phyloP scores from a whole-genome alignment of 148 eudicot genomes.

The Selenicereus undatus region DNA sequence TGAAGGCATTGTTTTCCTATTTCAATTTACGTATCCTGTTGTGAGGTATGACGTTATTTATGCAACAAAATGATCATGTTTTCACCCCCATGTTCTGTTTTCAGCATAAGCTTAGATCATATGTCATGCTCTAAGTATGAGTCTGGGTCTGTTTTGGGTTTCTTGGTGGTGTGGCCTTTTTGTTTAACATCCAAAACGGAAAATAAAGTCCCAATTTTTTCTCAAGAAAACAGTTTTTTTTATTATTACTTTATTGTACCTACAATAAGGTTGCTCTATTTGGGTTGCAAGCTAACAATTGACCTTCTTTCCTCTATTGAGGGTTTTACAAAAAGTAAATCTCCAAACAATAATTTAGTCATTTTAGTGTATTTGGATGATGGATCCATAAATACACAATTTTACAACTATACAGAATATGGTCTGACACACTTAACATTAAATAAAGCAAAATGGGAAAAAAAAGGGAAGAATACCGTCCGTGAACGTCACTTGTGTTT shows the following conservation, averaged over 20 bases:
- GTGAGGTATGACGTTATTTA: background rate
- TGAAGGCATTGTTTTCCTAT: background rate
- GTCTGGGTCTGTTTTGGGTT: background rate
- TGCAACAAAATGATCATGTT: background rate
- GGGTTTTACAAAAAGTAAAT: too few relatives aligned
- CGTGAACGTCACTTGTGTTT: too few relatives aligned
- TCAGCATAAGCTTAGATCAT: background rate
- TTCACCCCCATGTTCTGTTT: background rate
- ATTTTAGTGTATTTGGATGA: too few relatives aligned
- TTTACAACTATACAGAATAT: too few relatives aligned
- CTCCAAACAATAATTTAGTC: too few relatives aligned
- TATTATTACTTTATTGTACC: background rate
- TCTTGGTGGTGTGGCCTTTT: background rate
- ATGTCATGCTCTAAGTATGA: background rate
- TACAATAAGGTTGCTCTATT: too few relatives aligned
- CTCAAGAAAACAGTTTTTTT: background rate
- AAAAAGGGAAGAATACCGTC: background rate
- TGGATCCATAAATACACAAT: too few relatives aligned
- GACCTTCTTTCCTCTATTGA: too few relatives aligned
- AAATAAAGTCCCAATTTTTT: background rate
- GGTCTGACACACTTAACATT: too few relatives aligned
- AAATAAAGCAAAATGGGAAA: background rate
- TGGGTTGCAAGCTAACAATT: too few relatives aligned
- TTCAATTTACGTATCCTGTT: background rate
- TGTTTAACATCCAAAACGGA: background rate